Conservation (phyloP, 345 rosid genomes). For the Moricandia arvensis region DNA sequence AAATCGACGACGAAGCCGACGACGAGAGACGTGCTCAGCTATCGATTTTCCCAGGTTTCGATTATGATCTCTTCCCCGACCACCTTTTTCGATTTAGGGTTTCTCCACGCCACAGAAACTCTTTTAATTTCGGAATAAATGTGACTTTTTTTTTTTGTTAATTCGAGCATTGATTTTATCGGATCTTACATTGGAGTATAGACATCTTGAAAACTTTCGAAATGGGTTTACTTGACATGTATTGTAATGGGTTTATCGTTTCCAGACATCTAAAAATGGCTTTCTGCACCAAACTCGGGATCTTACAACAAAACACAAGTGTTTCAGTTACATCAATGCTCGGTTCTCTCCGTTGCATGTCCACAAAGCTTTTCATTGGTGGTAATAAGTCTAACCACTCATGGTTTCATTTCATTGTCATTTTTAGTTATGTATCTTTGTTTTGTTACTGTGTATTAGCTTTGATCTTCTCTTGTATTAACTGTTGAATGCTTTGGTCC, state of each 20-base stretch:
- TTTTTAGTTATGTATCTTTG: neutral
- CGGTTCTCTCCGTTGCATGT: slow-evolving; percentile 47
- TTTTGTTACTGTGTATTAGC: neutral
- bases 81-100: neutral
- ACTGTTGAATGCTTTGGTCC: neutral
- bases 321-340: slow-evolving; percentile 49
- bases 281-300: slow-evolving; percentile 49
- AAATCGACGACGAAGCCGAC: too few relatives aligned
- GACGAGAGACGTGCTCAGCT: neutral
- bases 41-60: neutral
- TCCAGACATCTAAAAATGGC: slow-evolving; percentile 46
- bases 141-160: neutral
- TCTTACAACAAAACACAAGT: slow-evolving; percentile 46
- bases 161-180: neutral
- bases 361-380: slow-evolving; percentile 75
- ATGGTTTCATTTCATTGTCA: too few relatives aligned
- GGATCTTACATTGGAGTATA: neutral
- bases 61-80: neutral
- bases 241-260: neutral
- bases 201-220: neutral
- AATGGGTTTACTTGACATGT: neutral
- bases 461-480: neutral
- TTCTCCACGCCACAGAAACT: neutral
- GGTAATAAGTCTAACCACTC: slow-evolving; percentile 43
- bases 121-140: neutral